Conservation (phyloP, 2,329 filamentous ascomycete genomes). For the Trichoderma sp. region DNA sequence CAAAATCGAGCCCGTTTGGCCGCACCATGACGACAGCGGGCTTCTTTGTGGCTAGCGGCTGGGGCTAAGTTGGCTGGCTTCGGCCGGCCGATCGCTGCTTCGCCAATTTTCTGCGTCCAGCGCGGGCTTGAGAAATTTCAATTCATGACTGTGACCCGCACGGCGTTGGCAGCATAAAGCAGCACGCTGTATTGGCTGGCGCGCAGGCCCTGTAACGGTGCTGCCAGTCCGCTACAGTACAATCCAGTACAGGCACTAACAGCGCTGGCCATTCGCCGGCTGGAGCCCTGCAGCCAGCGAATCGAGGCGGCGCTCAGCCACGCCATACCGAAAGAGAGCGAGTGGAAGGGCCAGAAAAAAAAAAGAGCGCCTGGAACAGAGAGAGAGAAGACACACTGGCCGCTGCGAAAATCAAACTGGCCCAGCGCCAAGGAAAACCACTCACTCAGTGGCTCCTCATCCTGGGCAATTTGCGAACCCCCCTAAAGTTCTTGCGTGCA, state of each 20-base stretch:
- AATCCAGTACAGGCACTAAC: not conserved
- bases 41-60: not conserved
- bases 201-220: not conserved
- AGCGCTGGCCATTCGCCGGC: not conserved
- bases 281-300: not conserved
- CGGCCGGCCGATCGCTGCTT: not conserved
- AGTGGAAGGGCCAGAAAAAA: not conserved
- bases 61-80: slow-evolving; percentile 1
- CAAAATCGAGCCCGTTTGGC: not conserved
- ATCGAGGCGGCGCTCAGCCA: slow-evolving; percentile 6
- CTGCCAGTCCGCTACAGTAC: not conserved
- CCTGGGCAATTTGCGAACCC: not conserved
- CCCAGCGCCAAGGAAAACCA: slow-evolving; percentile 13
- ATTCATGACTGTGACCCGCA: not conserved
- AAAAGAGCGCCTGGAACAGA: not conserved
- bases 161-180: not conserved
- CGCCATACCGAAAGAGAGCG: not conserved
- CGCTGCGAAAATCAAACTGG: not conserved
- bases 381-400: not conserved
- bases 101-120: slow-evolving; percentile 2
- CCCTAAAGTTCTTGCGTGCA: not conserved
- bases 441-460: slow-evolving; percentile 11
- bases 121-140: slow-evolving; percentile 3
- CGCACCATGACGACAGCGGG: slow-evolving; percentile 15
- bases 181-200: not conserved